These are phyloP conservation scores for Ormosia emarginata DNA, from an alignment of 306 rosid genomes.

Conservation along the genomic window DNA sequence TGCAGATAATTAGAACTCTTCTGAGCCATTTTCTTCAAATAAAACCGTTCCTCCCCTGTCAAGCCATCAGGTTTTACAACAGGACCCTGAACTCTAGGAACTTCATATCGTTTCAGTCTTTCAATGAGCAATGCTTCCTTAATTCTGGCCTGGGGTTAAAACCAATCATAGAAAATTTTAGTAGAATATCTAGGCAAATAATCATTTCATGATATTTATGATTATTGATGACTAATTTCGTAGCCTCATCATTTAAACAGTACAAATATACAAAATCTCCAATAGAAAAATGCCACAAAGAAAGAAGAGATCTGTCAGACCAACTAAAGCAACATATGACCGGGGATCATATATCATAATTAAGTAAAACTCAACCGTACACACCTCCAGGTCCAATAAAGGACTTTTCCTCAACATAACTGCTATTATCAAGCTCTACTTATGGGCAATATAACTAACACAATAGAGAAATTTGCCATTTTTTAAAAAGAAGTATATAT, in stretches of 20 bases:
- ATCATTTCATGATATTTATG: constrained; percentile 13
- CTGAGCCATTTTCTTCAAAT: constrained; percentile 89
- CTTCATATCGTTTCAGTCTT: constrained; percentile 80
- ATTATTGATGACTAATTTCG: not conserved
- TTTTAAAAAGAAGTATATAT: not conserved
- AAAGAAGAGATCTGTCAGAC: not conserved
- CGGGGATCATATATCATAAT: not conserved
- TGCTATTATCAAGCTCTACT: not conserved
- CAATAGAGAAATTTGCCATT: not conserved
- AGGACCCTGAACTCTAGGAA: constrained; percentile 80
- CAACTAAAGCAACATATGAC: not conserved
- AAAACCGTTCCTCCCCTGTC: constrained; percentile 85
- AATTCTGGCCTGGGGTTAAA: constrained; percentile 64
- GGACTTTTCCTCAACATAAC: not conserved
- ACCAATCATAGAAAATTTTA: not conserved
- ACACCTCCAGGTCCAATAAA: not conserved
- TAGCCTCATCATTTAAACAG: not conserved
- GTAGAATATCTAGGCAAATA: constrained; percentile 8
- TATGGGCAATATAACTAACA: not conserved
- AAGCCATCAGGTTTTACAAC: constrained; percentile 59
- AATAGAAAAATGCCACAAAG: not conserved
- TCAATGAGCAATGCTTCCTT: constrained; percentile 81
- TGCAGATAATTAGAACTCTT: constrained; percentile 90
- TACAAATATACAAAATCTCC: not conserved
- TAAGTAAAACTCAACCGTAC: not conserved